These are phyloP conservation scores for Helianthus annuus DNA, from an alignment of 129 eudicot genomes.

Conservation along the genomic window HanXRQr2.0-SUNRISE NC_035433.2:32813265-32813764, in stretches of 20 bases:
- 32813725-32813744: slow-evolving; percentile 92
- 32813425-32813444: background rate
- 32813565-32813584: slow-evolving; percentile 1
- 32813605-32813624: background rate
- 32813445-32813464: background rate
- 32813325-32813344: slow-evolving; percentile 22
- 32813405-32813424: background rate
- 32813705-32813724: slow-evolving; percentile 80
- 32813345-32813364: slow-evolving; percentile 1
- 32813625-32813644: slow-evolving; percentile 41
- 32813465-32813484: background rate
- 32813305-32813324: slow-evolving; percentile 67
- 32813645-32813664: slow-evolving; percentile 67
- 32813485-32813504: background rate
- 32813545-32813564: background rate
- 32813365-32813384: background rate
- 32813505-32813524: background rate
- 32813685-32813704: slow-evolving; percentile 81
- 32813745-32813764: background rate
- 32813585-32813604: slow-evolving; percentile 11
- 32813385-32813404: background rate
- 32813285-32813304: slow-evolving; percentile 86
- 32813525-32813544: background rate
- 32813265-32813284: slow-evolving; percentile 97
- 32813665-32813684: slow-evolving; percentile 84